These are phyloP conservation scores for Arthroderma sp. DNA, from an alignment of 2,329 filamentous ascomycete species.

Conservation along the genomic window DNA sequence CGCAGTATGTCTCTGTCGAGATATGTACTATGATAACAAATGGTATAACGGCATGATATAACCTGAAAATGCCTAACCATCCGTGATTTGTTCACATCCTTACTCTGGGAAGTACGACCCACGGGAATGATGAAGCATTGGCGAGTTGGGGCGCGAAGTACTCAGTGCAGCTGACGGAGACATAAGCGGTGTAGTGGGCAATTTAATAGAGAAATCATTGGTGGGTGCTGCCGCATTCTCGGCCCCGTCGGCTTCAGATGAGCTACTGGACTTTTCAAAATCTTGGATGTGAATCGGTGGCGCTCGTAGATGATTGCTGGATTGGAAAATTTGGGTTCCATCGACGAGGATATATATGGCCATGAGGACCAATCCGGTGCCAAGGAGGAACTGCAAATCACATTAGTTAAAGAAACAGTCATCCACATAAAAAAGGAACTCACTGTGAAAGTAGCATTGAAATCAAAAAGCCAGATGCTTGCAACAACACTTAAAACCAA, in stretches of 20 bases:
- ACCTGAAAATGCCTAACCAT: not conserved
- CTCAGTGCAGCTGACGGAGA: constrained; percentile 35
- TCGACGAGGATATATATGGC: constrained; percentile 66
- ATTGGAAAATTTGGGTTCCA: constrained; percentile 3
- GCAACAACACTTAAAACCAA: constrained; percentile 77
- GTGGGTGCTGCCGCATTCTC: constrained; percentile 21
- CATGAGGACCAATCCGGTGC: constrained; percentile 63
- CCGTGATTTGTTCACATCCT: not conserved
- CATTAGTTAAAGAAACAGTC: too few species aligned
- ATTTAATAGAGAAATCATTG: constrained; percentile 35
- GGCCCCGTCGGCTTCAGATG: constrained; percentile 41
- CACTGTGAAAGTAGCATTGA: constrained; percentile 59
- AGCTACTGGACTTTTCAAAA: constrained; percentile 50
- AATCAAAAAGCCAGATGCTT: constrained; percentile 75
- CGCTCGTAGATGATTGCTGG: constrained; percentile 39
- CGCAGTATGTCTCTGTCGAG: too few species aligned
- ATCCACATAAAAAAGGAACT: constrained; percentile 22
- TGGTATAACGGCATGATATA: not conserved
- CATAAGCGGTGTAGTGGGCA: constrained; percentile 34
- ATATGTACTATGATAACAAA: too few species aligned
- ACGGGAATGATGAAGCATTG: constrained; percentile 28
- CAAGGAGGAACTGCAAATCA: constrained; percentile 57
- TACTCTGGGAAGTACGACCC: constrained; percentile 25
- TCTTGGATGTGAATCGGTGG: constrained; percentile 46
- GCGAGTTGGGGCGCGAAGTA: constrained; percentile 39